phyloP scores from a whole-genome alignment of 139 green algal genomes.

The Closterium sp. region DNA sequence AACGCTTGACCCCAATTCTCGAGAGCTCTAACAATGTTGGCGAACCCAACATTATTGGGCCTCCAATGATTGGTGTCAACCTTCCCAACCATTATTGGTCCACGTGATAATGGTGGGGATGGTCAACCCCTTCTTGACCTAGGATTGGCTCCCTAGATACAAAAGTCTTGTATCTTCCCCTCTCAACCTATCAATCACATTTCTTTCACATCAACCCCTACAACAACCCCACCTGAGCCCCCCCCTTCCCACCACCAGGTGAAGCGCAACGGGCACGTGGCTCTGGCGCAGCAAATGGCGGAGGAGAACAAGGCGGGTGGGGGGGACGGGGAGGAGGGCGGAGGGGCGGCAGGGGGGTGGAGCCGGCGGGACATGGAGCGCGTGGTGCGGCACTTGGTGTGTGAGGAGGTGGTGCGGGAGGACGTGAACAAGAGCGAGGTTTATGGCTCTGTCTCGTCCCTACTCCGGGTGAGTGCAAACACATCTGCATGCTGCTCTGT shows the following conservation, averaged over 20 bases:
- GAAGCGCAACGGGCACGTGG: slow-evolving; percentile 49
- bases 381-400: slow-evolving; percentile 47
- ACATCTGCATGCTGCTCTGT: not conserved
- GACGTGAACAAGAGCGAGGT: slow-evolving; percentile 42
- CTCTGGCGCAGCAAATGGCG: slow-evolving; percentile 35
- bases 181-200: no score
- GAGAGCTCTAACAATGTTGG: no score
- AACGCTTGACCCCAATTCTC: no score
- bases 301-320: not conserved
- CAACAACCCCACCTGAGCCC: not conserved
- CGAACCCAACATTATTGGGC: no score
- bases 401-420: slow-evolving; percentile 46
- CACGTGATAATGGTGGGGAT: no score
- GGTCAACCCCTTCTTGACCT: no score
- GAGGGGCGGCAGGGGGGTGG: slow-evolving; percentile 45
- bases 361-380: slow-evolving; percentile 49
- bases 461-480: slow-evolving; percentile 36
- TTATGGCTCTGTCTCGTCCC: slow-evolving; percentile 38
- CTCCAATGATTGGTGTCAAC: no score
- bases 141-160: no score
- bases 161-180: no score
- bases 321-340: not conserved
- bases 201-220: no score
- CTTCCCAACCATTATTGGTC: no score
- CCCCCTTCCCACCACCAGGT: slow-evolving; percentile 16